Evolutionary conservation across 768 basidiomycete genomes (phyloP), one percentile per base, ranked within the genome.

Genomic region (Trametes sanguinea): DNA sequence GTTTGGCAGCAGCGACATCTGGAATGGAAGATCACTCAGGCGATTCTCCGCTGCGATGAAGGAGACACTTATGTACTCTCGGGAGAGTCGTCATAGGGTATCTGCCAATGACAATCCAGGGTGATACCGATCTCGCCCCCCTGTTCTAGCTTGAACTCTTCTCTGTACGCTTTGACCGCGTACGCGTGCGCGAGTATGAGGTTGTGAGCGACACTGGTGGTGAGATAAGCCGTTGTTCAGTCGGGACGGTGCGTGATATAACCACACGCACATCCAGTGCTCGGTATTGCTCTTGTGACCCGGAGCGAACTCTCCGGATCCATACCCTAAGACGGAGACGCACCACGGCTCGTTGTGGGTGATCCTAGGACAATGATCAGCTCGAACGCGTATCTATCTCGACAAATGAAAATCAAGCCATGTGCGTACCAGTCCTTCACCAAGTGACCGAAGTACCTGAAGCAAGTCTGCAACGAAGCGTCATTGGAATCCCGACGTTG

Each of bases 111-210:
- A n/a, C 86, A 85, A 66, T 90, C 90, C 40, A 91, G 76, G 0
- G 90, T 91, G 68, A 92, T 90, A 8, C 89, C 89, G 64, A 91
- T 88, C 64, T 80, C 76, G 29, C 89, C 91, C 2, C 81, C 77
- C 70, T 90, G 88, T 1, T 59, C 73, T 2, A 79, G 61, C 73
- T 89, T 85, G 80, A 83, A 92, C 57, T 86, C 73, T n/a, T 85
- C 81, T 29, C 87, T 83, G 67, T 90, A 92, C 6, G 85, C 66
- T 67, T 89, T 85, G 42, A 85, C 85, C 14, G 86, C 86, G 58
- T 81, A 71, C 0, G 88, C 89, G 64, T 92, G 91, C 1, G 90
- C 80, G 16, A 90, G 75, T 42, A 91, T 85, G 56, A 89, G 71
- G 65, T 76, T 81, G 70, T 89, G 89, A 1, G 81, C 88, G 51